Conservation (phyloP, 192 early-diverging fungal species). For the Coemansia sp. region DNA sequence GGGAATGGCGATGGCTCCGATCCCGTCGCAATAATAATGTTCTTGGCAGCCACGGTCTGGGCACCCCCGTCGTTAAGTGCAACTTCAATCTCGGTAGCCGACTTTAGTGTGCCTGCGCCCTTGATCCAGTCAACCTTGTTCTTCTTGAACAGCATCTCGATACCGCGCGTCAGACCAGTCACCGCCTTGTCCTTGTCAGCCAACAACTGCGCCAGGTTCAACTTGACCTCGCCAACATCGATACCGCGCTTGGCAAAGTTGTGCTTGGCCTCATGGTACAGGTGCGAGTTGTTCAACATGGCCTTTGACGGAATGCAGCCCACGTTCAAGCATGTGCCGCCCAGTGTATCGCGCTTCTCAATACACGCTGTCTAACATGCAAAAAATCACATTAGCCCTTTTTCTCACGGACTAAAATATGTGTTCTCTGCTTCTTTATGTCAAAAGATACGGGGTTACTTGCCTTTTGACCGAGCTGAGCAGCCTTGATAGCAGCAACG, state of each 20-base stretch:
- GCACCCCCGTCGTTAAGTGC: slow-evolving; percentile 75
- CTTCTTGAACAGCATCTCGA: slow-evolving; percentile 96
- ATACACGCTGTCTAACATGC: slow-evolving; percentile 83
- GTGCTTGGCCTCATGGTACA: slow-evolving; percentile 91
- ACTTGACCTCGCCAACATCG: slow-evolving; percentile 75
- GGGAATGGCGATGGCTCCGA: slow-evolving; percentile 92
- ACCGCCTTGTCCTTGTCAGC: slow-evolving; percentile 91
- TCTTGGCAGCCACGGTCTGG: slow-evolving; percentile 80
- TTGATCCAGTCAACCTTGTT: slow-evolving; percentile 96
- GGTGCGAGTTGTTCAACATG: slow-evolving; percentile 97
- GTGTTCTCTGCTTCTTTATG: too few relatives aligned
- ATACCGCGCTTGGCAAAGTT: slow-evolving; percentile 93
- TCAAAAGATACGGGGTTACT: background rate
- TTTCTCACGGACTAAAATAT: background rate
- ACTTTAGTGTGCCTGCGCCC: slow-evolving; percentile 81
- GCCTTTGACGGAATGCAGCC: slow-evolving; percentile 99
- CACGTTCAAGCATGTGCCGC: slow-evolving; percentile 98
- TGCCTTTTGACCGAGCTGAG: slow-evolving; percentile 97
- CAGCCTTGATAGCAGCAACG: slow-evolving; percentile 97
- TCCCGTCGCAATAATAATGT: slow-evolving; percentile 97
- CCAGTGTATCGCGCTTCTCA: slow-evolving; percentile 92
- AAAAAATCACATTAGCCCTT: background rate
- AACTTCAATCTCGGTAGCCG: slow-evolving; percentile 79
- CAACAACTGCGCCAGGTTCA: slow-evolving; percentile 87
- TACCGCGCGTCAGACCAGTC: slow-evolving; percentile 82